These are phyloP conservation scores for Arctostaphylos glauca DNA, from an alignment of 148 eudicot species.

Conservation along the genomic window DNA sequence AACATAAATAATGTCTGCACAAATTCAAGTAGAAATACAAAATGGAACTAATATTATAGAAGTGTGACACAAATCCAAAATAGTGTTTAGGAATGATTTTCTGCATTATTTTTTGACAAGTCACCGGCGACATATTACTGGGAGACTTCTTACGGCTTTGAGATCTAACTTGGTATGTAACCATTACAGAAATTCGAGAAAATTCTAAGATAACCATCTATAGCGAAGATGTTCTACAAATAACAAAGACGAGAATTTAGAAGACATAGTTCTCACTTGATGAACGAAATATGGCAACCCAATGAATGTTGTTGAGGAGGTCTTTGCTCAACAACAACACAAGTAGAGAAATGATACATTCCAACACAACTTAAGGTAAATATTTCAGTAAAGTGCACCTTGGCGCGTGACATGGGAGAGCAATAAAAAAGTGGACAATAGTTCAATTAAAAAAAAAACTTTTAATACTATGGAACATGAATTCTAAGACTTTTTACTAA, in stretches of 20 bases:
- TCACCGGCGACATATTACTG: conserved; percentile 29
- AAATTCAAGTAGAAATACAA: background rate
- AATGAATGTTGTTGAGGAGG: conserved; percentile 59
- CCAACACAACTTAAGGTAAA: too few species aligned
- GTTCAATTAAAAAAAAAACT: background rate
- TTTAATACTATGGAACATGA: background rate
- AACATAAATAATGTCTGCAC: background rate
- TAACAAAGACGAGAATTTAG: background rate
- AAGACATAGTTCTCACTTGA: conserved; percentile 52
- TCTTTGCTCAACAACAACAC: conserved; percentile 31
- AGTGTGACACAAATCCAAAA: background rate
- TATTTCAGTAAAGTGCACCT: conserved; percentile 1
- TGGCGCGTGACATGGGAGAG: background rate
- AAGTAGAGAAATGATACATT: conserved; percentile 5
- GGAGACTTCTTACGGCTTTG: conserved; percentile 51
- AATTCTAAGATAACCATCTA: conserved; percentile 32
- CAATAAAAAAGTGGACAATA: background rate
- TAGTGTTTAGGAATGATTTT: background rate
- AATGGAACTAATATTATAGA: background rate
- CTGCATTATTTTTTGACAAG: background rate
- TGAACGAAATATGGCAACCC: conserved; percentile 87
- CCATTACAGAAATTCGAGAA: conserved; percentile 77
- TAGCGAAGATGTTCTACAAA: background rate
- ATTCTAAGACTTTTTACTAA: background rate
- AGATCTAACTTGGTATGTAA: conserved; percentile 90